Evolutionary conservation across 257 asterid genomes (phyloP).

Genomic region (Lycium ferocissimum): DNA sequence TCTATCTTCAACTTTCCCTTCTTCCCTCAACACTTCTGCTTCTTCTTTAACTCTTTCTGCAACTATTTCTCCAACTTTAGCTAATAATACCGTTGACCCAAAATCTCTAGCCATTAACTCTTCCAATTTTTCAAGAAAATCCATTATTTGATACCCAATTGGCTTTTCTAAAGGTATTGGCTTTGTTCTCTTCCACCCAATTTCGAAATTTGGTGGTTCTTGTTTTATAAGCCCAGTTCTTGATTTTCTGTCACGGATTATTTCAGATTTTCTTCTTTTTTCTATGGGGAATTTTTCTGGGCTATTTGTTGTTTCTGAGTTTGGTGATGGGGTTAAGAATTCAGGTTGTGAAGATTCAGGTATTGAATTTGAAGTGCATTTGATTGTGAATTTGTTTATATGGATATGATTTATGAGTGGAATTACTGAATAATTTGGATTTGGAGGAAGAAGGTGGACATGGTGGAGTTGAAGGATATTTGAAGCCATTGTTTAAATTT

Average conservation of each 20-base stretch:
- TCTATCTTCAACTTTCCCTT: conserved; percentile 85
- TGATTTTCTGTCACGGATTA: conserved; percentile 60
- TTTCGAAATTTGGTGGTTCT: conserved; percentile 79
- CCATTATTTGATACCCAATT: conserved; percentile 74
- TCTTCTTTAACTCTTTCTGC: conserved; percentile 78
- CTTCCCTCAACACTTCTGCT: conserved; percentile 71
- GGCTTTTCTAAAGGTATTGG: conserved; percentile 76
- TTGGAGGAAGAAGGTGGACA: conserved; percentile 37
- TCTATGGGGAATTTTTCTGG: conserved; percentile 77
- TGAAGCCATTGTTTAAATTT: too few species aligned
- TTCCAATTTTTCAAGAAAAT: conserved; percentile 72
- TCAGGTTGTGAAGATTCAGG: conserved; percentile 47
- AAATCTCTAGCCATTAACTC: conserved; percentile 71
- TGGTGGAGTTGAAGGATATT: conserved; percentile 45
- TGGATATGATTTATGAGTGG: conserved; percentile 20
- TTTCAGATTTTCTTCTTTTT: conserved; percentile 67
- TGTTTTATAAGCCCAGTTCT: conserved; percentile 58
- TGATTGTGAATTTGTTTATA: conserved; percentile 30
- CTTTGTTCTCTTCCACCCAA: conserved; percentile 91
- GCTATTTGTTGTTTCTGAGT: conserved; percentile 55
- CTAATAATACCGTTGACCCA: conserved; percentile 67
- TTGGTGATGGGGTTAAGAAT: conserved; percentile 55
- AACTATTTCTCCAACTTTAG: conserved; percentile 73
- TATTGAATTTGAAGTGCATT: conserved; percentile 42
- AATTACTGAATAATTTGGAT: conserved; percentile 26